These are phyloP conservation scores for Yamadazyma triangularis DNA, from an alignment of 1,139 yeast genomes.

Conservation along the genomic window DNA sequence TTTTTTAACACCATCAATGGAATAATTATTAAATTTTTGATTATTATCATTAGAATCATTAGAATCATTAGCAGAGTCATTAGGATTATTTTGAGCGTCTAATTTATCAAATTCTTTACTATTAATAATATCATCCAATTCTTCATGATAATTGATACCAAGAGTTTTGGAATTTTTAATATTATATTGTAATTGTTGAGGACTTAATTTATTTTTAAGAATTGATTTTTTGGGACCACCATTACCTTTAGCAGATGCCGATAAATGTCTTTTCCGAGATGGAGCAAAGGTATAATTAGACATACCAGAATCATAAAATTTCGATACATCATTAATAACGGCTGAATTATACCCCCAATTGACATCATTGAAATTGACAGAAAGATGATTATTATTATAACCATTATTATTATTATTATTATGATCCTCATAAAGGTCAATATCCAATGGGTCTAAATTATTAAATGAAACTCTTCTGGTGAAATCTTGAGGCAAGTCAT, in stretches of 20 bases:
- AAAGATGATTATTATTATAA: conserved; percentile 1
- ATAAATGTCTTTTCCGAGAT: neutral
- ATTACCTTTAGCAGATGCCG: too few species aligned
- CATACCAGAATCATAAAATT: conserved; percentile 4
- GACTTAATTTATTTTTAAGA: conserved; percentile 33
- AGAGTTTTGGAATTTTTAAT: conserved; percentile 11
- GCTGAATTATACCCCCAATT: conserved; percentile 16
- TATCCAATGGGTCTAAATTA: conserved; percentile 28
- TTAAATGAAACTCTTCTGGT: conserved; percentile 43
- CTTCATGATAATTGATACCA: conserved; percentile 20
- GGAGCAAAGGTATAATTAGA: neutral
- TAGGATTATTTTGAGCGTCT: conserved; percentile 1
- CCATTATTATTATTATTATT: conserved; percentile 9
- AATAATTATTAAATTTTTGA: too few species aligned
- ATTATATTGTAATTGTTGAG: conserved; percentile 26
- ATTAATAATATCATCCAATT: conserved; percentile 19
- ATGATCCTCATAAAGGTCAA: conserved; percentile 15
- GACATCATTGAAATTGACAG: conserved; percentile 9
- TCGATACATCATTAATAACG: conserved; percentile 9
- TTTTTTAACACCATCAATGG: too few species aligned
- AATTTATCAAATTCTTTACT: conserved; percentile 12
- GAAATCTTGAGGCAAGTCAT: too few species aligned
- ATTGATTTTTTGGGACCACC: conserved; percentile 35
- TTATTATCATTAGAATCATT: too few species aligned
- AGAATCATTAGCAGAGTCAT: neutral